Evolutionary conservation across 2,329 filamentous ascomycete species (phyloP), one percentile per base, ranked within the genome.

Genomic region (Huntiella decipiens): DNA sequence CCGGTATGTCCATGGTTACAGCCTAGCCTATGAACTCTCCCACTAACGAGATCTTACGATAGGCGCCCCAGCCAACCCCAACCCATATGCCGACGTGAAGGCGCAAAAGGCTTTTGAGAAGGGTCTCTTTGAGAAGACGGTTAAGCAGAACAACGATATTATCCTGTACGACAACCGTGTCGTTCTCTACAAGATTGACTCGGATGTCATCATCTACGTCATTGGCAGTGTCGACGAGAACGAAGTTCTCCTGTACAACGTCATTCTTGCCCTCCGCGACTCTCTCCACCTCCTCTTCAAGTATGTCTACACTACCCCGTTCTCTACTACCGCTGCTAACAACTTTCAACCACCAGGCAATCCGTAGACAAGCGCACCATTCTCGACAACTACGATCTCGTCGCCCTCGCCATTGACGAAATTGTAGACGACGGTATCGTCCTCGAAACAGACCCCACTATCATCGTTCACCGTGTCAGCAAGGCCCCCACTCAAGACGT

Each of bases 101-200:
- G 78, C 92, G 55, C 91, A 98, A 66, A 94, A 92, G 63, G 74
- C 82, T 2, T 98, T 98, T 58, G 91, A 98, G 64, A 95, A 95
- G 67, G 91, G 87, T 4, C 73, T 98, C 35, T 67, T 95, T 50
- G 80, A 94, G 57, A 96, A 98, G 73, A 96, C 91, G 12, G 80
- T 82, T 54, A 98, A 96, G 70, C 85, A 92, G 66, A 87, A 77
- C 11, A 85, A 82, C 55, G 91, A 96, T 66, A 91, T 98, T 56
- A 92, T 98, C 55, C 76, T 98, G 47, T 96, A 95, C 66, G 91
- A 98, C 65, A 92, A 92, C 66, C 77, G 85, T 56, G 81, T 98
- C 51, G 85, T 96, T 46, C 79, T 96, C 44, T 98, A 95, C 71
- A 98, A 98, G 76, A 82, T 82, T 67, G 91, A 98, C 68, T 86